Base-by-base conservation (phyloP, 306 rosid species). In the Cicer chorassanicum region DNA sequence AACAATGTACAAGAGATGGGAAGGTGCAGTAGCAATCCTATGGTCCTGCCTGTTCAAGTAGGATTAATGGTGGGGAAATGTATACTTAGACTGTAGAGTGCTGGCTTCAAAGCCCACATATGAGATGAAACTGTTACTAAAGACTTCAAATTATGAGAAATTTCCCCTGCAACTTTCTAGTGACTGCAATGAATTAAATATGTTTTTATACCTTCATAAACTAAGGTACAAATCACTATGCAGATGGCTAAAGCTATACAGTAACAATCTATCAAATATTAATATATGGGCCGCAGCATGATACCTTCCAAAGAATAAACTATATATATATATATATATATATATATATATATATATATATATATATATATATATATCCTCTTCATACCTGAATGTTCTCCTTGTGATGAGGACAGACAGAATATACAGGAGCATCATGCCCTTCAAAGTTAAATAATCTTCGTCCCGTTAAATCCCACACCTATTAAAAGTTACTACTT, bases 391-490 rank as follows among this genome's bases (percentile, higher is more conserved):
- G 93, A 79, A 90, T 86, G 78, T 19, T 86, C 85, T 90, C 96
- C 84, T 89, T 90, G 83, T 93, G 93, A 83, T 90, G 97, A 87
- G 98, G 97, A 81, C 97, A 93, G 70, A 93, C 74, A 55, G 97
- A 93, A 85, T 89, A 90, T 19, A 93, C 93, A 2, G 96, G 90
- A 38, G 98, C 93, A 16, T 85, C 95, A 0, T 93, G 97, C 80
- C 98, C 98, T 78, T 85, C 97, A 78, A 93, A 93, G 80, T 72
- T 81, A 75, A 79, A 90, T 64, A 90, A 80, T 53, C 57, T 89
- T 29, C 86, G 84, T 70, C 97, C 98, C 4, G 62, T 80, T 65
- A 84, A 66, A 63, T 93, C 96, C 98, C 98, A 93, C 57, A 93
- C 98, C 98, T 93, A 77, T 73, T 65, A 77, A 71, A 72, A 80